Evolutionary conservation across 108 stramenopile species (phyloP).

Genomic region (Nitzschia sp.): DNA sequence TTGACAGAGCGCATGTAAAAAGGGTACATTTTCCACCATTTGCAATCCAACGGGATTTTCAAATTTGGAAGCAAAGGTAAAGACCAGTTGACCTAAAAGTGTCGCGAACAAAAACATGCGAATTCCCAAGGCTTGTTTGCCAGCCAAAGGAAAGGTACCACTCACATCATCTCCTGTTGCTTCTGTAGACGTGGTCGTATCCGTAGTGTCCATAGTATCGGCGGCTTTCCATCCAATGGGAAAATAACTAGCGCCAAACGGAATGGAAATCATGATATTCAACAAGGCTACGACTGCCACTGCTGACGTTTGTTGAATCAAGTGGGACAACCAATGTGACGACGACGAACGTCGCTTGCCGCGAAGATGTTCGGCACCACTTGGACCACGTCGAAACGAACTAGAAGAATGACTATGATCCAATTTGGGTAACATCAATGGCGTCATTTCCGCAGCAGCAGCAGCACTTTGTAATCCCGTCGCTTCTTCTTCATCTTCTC

Average conservation of each 20-base stretch:
- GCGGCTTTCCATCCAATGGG: conserved; percentile 59
- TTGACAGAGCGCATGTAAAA: conserved; percentile 60
- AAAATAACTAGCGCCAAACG: conserved; percentile 78
- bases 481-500: not conserved
- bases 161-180: conserved; percentile 12
- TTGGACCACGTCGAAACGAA: not conserved
- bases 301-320: conserved; percentile 23
- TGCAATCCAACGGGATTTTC: conserved; percentile 66
- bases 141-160: conserved; percentile 48
- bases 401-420: not conserved
- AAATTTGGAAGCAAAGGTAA: conserved; percentile 68
- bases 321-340: not conserved
- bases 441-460: not conserved
- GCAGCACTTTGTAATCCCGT: not conserved
- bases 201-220: not conserved
- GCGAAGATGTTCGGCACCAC: not conserved
- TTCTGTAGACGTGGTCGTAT: not conserved
- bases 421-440: not conserved
- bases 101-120: conserved; percentile 77
- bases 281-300: conserved; percentile 40
- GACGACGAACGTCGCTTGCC: not conserved
- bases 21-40: conserved; percentile 91
- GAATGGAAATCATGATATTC: conserved; percentile 75
- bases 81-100: conserved; percentile 57
- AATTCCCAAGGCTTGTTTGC: conserved; percentile 75